These are phyloP conservation scores for Erysiphe pisi DNA, from an alignment of 2,329 filamentous ascomycete genomes.

Conservation along the genomic window DNA sequence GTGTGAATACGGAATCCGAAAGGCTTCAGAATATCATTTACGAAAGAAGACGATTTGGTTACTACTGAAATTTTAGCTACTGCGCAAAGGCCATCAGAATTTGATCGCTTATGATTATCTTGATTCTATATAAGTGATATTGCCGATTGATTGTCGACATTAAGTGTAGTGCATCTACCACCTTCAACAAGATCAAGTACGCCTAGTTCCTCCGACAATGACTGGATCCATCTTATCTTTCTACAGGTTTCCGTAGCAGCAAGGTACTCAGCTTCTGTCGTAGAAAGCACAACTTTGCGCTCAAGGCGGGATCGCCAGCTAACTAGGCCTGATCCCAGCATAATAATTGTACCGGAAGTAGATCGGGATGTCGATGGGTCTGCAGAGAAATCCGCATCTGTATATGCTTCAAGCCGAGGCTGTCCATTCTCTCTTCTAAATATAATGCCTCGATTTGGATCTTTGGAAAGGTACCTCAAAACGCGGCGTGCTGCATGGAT, in stretches of 20 bases:
- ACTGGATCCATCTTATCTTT: neutral
- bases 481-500: neutral
- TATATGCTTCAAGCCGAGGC: neutral
- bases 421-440: neutral
- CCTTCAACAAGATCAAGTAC: neutral
- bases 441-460: neutral
- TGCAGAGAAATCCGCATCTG: neutral
- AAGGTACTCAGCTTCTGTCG: neutral
- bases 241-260: neutral
- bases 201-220: neutral
- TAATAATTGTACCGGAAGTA: neutral
- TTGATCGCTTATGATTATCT: neutral
- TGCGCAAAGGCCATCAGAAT: neutral
- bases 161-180: neutral
- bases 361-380: neutral
- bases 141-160: neutral
- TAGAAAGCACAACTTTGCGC: neutral
- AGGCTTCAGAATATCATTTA: too few relatives aligned
- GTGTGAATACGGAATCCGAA: too few relatives aligned
- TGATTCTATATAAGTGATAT: neutral
- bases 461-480: neutral
- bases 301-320: neutral
- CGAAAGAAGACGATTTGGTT: too few relatives aligned
- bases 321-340: neutral
- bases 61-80: too few relatives aligned